Conservation (phyloP, 257 asterid species). For the Schizonepeta tenuifolia region DNA sequence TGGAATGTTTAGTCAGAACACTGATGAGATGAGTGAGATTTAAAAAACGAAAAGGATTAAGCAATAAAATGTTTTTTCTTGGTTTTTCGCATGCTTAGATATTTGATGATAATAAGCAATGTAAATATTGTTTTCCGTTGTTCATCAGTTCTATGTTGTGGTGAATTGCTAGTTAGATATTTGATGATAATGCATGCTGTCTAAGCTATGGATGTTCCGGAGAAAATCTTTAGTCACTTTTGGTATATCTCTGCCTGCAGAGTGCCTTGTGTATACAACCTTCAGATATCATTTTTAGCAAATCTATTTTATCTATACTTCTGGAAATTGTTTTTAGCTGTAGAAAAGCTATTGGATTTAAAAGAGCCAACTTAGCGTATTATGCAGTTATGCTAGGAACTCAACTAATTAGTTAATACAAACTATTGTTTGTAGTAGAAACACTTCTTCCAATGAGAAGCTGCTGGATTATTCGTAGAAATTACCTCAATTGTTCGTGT, state of each 20-base stretch:
- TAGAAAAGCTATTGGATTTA: slow-evolving; percentile 5
- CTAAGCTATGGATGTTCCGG: neutral
- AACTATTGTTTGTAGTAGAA: neutral
- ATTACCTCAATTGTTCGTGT: neutral
- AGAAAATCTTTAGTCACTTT: neutral
- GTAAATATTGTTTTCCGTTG: neutral
- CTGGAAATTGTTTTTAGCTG: neutral
- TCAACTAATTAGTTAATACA: neutral
- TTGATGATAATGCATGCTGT: neutral
- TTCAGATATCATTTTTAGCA: neutral
- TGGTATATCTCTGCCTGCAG: neutral
- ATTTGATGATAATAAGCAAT: neutral
- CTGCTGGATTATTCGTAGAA: neutral
- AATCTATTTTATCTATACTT: neutral
- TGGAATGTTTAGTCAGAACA: neutral
- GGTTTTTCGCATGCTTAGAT: neutral
- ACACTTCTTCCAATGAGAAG: neutral
- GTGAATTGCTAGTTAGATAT: neutral
- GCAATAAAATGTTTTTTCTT: neutral
- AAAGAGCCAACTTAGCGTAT: neutral
- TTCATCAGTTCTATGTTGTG: neutral
- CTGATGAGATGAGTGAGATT: neutral
- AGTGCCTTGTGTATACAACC: neutral
- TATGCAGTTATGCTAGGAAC: neutral
- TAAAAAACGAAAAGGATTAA: neutral